Evolutionary conservation across 2,329 filamentous ascomycete species (phyloP).

Genomic region (Aureobasidium vineae): DNA sequence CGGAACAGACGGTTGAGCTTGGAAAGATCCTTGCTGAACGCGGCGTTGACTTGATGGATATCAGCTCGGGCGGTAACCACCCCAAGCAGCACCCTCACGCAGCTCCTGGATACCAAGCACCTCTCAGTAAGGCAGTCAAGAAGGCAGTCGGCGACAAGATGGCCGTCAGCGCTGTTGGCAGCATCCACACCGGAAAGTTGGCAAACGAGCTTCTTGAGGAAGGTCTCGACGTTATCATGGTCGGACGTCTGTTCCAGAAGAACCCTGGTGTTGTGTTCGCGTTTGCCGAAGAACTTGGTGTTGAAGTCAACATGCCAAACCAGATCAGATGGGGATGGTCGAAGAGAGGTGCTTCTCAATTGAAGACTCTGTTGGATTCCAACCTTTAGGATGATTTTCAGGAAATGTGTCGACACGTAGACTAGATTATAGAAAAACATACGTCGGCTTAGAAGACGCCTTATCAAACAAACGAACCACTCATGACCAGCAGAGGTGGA

Average conservation of each 20-base stretch:
- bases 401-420: background rate
- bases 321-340: constrained; percentile 52
- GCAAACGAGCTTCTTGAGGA: constrained; percentile 61
- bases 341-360: constrained; percentile 17
- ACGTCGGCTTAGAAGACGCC: background rate
- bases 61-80: constrained; percentile 73
- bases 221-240: constrained; percentile 65
- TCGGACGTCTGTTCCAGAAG: constrained; percentile 74
- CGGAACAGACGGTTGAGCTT: constrained; percentile 62
- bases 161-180: constrained; percentile 71
- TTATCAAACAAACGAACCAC: background rate
- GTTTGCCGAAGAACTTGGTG: constrained; percentile 68
- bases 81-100: constrained; percentile 54
- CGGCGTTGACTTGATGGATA: constrained; percentile 80
- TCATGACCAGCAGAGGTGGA: background rate
- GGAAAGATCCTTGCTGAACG: constrained; percentile 65
- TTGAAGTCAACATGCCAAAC: constrained; percentile 68
- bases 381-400: background rate
- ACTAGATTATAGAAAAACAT: background rate
- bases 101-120: constrained; percentile 69
- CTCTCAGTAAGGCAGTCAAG: constrained; percentile 70
- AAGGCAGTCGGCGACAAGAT: constrained; percentile 69
- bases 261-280: constrained; percentile 70
- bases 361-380: constrained; percentile 18
- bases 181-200: constrained; percentile 66